These are phyloP conservation scores for Eucalyptus melliodora DNA, from an alignment of 345 rosid genomes.

Conservation along the genomic window DNA sequence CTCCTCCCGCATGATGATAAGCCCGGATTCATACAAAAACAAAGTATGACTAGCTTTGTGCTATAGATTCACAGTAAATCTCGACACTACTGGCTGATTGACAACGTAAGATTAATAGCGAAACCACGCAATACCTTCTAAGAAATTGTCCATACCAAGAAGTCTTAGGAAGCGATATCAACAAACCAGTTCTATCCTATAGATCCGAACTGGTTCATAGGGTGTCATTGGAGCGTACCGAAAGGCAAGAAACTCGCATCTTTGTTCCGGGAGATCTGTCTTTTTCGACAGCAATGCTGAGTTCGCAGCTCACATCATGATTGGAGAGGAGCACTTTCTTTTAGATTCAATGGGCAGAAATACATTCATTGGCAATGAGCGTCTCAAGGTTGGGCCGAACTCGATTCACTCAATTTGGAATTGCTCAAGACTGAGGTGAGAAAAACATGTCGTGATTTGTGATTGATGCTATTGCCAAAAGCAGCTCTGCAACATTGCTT, in stretches of 20 bases:
- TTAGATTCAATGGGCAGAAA: background rate
- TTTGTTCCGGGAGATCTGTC: background rate
- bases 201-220: background rate
- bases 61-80: background rate
- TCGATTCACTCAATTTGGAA: background rate
- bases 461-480: background rate
- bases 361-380: background rate
- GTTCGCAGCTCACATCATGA: background rate
- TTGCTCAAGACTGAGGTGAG: background rate
- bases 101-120: background rate
- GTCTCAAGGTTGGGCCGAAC: background rate
- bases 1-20: background rate
- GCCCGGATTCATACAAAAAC: background rate
- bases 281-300: background rate
- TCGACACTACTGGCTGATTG: background rate
- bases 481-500: background rate
- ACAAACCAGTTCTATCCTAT: background rate
- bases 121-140: background rate
- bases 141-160: background rate
- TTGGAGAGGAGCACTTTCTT: background rate
- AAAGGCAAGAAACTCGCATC: background rate
- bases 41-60: background rate
- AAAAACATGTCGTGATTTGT: background rate
- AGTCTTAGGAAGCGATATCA: background rate
- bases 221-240: background rate